Conservation (phyloP, 768 basidiomycete genomes). For the Tephrocybe sp. region DNA sequence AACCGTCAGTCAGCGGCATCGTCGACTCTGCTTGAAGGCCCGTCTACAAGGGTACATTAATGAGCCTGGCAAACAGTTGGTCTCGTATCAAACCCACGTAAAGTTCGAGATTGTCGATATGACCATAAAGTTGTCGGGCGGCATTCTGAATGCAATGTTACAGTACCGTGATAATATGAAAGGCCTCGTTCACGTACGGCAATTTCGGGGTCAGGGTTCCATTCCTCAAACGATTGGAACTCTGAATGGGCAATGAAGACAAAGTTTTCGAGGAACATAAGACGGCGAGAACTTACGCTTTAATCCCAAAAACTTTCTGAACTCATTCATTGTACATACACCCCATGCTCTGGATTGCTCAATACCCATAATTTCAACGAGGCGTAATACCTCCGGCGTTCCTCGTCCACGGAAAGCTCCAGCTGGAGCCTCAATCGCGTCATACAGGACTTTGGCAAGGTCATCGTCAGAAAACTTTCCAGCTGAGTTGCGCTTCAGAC, state of each 20-base stretch:
- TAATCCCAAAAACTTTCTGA: conserved; percentile 24
- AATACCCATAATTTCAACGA: conserved; percentile 55
- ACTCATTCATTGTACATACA: conserved; percentile 53
- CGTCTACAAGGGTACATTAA: conserved; percentile 9
- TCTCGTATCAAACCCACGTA: conserved; percentile 19
- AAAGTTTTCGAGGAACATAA: neutral
- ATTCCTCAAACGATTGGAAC: conserved; percentile 49
- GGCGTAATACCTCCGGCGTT: conserved; percentile 40
- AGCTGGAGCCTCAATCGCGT: conserved; percentile 43
- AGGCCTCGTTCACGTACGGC: conserved; percentile 25
- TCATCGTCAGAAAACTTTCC: conserved; percentile 51
- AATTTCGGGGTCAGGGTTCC: conserved; percentile 46
- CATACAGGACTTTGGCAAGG: conserved; percentile 42
- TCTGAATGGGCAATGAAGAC: conserved; percentile 17
- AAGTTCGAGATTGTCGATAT: conserved; percentile 31
- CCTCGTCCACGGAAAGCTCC: conserved; percentile 45
- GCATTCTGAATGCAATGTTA: conserved; percentile 8
- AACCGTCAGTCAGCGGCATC: conserved; percentile 27
- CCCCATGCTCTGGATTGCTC: conserved; percentile 51
- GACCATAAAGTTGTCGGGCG: conserved; percentile 29
- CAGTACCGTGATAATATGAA: neutral
- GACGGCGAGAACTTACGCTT: neutral
- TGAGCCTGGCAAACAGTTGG: neutral
- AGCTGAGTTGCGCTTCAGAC: conserved; percentile 36
- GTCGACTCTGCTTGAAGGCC: conserved; percentile 31